These are phyloP conservation scores for Zangia roseola DNA, from an alignment of 768 basidiomycete genomes.

Conservation along the genomic window DNA sequence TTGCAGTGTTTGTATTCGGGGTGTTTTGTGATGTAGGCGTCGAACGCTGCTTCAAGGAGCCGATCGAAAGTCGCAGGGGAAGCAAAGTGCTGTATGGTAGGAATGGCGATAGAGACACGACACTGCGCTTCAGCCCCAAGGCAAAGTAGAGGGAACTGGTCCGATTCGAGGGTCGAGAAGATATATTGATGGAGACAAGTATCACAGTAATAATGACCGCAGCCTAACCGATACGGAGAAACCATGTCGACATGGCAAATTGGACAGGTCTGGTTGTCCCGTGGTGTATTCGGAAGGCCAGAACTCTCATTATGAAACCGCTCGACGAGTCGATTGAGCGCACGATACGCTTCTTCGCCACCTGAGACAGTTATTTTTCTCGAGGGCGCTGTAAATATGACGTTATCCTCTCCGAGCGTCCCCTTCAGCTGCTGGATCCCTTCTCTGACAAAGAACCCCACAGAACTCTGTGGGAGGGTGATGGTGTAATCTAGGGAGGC, in stretches of 20 bases:
- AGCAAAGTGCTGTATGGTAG: slow-evolving; percentile 49
- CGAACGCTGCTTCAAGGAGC: slow-evolving; percentile 55
- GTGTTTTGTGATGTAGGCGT: slow-evolving; percentile 53
- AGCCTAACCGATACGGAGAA: slow-evolving; percentile 50
- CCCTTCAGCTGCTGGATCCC: slow-evolving; percentile 52
- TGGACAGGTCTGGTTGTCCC: slow-evolving; percentile 40
- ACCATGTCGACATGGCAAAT: slow-evolving; percentile 47
- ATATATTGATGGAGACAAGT: slow-evolving; percentile 60
- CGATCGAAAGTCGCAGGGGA: slow-evolving; percentile 50
- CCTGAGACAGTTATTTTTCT: slow-evolving; percentile 51
- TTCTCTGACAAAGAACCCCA: slow-evolving; percentile 50
- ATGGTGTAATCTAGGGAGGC: slow-evolving; percentile 43
- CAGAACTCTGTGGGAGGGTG: slow-evolving; percentile 35
- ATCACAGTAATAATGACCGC: slow-evolving; percentile 68
- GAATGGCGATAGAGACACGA: slow-evolving; percentile 49
- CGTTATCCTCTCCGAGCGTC: slow-evolving; percentile 52
- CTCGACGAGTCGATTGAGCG: slow-evolving; percentile 43
- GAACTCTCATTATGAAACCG: slow-evolving; percentile 34
- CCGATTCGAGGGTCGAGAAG: slow-evolving; percentile 50
- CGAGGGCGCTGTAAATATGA: slow-evolving; percentile 41
- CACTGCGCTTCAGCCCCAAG: slow-evolving; percentile 66
- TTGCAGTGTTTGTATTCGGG: slow-evolving; percentile 59
- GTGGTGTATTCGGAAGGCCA: not conserved
- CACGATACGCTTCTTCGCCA: slow-evolving; percentile 52
- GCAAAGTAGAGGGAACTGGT: slow-evolving; percentile 65